Evolutionary conservation across 148 eudicot genomes (phyloP), one percentile per base, ranked within the genome.

Genomic region (Vaccinium vitisidaea): DNA sequence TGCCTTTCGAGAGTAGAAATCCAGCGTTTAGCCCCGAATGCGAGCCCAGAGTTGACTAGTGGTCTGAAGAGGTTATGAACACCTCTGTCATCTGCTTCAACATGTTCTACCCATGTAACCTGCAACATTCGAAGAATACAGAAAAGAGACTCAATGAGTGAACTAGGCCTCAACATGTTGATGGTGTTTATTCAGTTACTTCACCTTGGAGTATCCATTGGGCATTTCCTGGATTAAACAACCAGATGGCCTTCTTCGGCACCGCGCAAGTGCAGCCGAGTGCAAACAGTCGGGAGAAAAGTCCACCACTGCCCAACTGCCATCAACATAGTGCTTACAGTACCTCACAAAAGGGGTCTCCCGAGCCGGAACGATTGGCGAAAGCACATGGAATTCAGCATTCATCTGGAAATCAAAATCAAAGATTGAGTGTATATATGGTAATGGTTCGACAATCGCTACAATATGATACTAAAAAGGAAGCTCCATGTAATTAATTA

Each of bases 101-200:
- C 95, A 71, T 93, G 95, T 67, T 93, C 95, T 39, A 93, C 82
- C 95, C 95, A 93, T 19, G 88, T 93, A 52, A 93, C 89, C 95
- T 93, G 78, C 27, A 76, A 9, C 63, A 70, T 58, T 49, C 48
- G n/a, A 50, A 3, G 50, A 75, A 12, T 21, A 19, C 67, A 75
- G 36, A 69, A 61, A 10, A 61, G 27, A 61, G 23, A 21, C 25
- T 18, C 8, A 21, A n/a, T 61, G 2, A 61, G 67, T 61, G 67
- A 61, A 61, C 7, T 61, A 61, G n/a, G 19, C 19, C 23, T 49
- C 52, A 49, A 36, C 46, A 43, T 43, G 0, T 5, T 43, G 52
- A 75, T 21, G 61, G 5, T 4, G 50, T 36, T 53, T 1, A 16
- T 55, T 25, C 16, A 49, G 0, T 18, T 11, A 76, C 18, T 21